These are phyloP conservation scores for Penicillium robsamsonii DNA, from an alignment of 495 filamentous ascomycete species.

Conservation along the genomic window DNA sequence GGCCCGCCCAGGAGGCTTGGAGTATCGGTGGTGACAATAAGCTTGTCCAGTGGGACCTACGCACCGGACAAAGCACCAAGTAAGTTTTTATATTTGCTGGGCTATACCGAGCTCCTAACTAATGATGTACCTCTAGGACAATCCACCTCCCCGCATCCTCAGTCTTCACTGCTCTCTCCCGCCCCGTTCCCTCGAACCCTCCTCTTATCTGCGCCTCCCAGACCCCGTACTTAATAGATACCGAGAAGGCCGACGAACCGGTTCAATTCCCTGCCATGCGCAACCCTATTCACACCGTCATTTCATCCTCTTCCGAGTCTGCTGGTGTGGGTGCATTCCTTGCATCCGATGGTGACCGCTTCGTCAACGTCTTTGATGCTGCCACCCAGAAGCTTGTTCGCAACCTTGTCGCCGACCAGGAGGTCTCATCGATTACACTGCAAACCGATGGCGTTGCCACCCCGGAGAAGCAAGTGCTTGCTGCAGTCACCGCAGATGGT, in stretches of 20 bases:
- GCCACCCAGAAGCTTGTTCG: constrained; percentile 44
- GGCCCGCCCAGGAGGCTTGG: constrained; percentile 49
- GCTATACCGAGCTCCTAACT: background rate
- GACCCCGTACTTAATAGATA: constrained; percentile 51
- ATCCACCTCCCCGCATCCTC: constrained; percentile 49
- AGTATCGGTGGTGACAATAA: constrained; percentile 60
- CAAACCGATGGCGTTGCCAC: constrained; percentile 20
- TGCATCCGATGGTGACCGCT: constrained; percentile 54
- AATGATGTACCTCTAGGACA: constrained; percentile 33
- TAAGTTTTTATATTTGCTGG: constrained; percentile 25
- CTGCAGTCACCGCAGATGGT: constrained; percentile 53
- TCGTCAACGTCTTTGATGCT: constrained; percentile 54
- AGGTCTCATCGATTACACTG: constrained; percentile 42
- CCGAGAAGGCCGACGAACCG: constrained; percentile 41
- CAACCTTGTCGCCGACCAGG: constrained; percentile 53
- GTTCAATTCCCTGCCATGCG: constrained; percentile 52
- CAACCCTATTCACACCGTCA: constrained; percentile 51
- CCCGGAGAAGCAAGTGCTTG: constrained; percentile 44
- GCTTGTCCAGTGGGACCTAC: constrained; percentile 59
- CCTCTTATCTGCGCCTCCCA: constrained; percentile 57
- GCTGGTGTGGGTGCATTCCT: constrained; percentile 37
- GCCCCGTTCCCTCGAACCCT: constrained; percentile 40
- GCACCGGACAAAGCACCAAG: constrained; percentile 46
- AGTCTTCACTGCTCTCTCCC: constrained; percentile 39
- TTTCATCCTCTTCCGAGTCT: constrained; percentile 40